Percentiles rank a stretch among this genome's conserved stretches.
Evolutionary conservation across 768 basidiomycete genomes (phyloP).

Genomic region (Holtermannia corniformis): DNA sequence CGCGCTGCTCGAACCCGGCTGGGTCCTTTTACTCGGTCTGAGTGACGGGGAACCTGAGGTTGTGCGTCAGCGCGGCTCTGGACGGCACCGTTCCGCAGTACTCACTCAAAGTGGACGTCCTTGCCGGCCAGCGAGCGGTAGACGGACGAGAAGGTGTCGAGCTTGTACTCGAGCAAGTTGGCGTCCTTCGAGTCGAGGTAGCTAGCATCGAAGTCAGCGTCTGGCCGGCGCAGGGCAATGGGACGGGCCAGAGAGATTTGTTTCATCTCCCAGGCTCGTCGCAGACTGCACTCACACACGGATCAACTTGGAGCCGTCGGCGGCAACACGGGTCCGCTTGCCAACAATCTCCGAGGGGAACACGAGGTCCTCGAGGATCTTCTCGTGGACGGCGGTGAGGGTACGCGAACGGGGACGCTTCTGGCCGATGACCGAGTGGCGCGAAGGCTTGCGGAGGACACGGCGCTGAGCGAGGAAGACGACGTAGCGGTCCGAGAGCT

Average conservation of each 20-base stretch:
- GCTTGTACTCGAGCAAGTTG: slow-evolving; percentile 98
- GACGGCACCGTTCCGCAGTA: not conserved
- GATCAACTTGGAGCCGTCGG: slow-evolving; percentile 88
- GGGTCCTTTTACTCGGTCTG: slow-evolving; percentile 17
- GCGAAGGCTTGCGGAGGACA: slow-evolving; percentile 94
- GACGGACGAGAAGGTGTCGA: slow-evolving; percentile 96
- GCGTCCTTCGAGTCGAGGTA: slow-evolving; percentile 97
- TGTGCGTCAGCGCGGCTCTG: not conserved
- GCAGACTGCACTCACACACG: slow-evolving; percentile 70
- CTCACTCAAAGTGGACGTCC: slow-evolving; percentile 56
- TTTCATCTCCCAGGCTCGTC: not conserved
- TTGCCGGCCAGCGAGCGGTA: slow-evolving; percentile 90
- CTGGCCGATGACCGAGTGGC: slow-evolving; percentile 76
- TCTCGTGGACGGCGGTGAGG: slow-evolving; percentile 93
- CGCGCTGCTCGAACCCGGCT: not conserved
- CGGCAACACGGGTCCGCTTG: slow-evolving; percentile 87
- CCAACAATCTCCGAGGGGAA: slow-evolving; percentile 98
- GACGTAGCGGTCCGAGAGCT: slow-evolving; percentile 98
- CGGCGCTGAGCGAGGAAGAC: slow-evolving; percentile 98
- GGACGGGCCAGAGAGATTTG: not conserved
- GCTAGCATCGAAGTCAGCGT: slow-evolving; percentile 45
- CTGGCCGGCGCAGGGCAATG: not conserved
- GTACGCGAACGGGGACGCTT: slow-evolving; percentile 95
- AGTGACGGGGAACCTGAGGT: slow-evolving; percentile 29
- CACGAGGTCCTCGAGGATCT: slow-evolving; percentile 96